phyloP scores from a whole-genome alignment of 768 basidiomycete genomes.

The Suillus americanus region DNA sequence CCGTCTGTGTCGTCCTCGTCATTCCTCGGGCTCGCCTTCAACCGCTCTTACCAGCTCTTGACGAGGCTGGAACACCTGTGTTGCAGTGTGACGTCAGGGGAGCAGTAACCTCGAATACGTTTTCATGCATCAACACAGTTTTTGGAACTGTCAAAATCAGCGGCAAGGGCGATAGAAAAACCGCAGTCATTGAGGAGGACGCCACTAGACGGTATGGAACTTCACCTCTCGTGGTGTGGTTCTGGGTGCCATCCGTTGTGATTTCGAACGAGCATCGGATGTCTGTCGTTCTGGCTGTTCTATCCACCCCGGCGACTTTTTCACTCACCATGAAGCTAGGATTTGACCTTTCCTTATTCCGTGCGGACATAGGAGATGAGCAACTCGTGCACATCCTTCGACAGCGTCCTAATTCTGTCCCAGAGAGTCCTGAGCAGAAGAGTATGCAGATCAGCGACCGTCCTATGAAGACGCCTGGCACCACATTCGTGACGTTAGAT shows the following conservation, averaged over 20 bases:
- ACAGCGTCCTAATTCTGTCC: slow-evolving; percentile 15
- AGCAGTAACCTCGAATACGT: slow-evolving; percentile 10
- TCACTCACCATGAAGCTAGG: slow-evolving; percentile 11
- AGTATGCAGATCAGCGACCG: slow-evolving; percentile 13
- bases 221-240: slow-evolving; percentile 23
- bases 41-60: slow-evolving; percentile 22
- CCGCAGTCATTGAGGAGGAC: slow-evolving; percentile 16
- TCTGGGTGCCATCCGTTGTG: slow-evolving; percentile 11
- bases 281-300: slow-evolving; percentile 18
- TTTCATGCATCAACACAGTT: slow-evolving; percentile 22
- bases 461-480: neutral
- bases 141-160: slow-evolving; percentile 20
- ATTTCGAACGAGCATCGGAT: slow-evolving; percentile 12
- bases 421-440: slow-evolving; percentile 21
- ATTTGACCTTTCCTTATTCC: slow-evolving; percentile 17
- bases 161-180: slow-evolving; percentile 18
- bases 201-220: slow-evolving; percentile 15
- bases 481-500: slow-evolving; percentile 16
- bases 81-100: slow-evolving; percentile 25
- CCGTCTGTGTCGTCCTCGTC: slow-evolving; percentile 32
- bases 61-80: slow-evolving; percentile 15
- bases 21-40: slow-evolving; percentile 30
- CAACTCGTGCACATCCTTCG: slow-evolving; percentile 21
- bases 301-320: slow-evolving; percentile 6
- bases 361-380: slow-evolving; percentile 13